Conservation (phyloP, 2,329 filamentous ascomycete genomes). For the Curvularia lunata region DNA sequence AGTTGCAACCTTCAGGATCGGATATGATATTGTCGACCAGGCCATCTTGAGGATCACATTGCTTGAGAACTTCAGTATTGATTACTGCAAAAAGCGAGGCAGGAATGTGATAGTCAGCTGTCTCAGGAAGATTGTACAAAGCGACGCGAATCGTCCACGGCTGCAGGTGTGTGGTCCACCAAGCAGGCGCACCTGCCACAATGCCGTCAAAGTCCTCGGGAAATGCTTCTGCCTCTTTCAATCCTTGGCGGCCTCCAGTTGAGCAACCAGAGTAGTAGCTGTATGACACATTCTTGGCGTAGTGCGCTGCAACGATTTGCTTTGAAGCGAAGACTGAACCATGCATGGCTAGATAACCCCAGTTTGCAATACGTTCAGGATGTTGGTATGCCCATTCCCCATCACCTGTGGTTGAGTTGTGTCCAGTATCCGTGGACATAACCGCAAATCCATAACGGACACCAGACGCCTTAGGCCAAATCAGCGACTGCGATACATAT, state of each 20-base stretch:
- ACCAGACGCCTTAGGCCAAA: conserved; percentile 23
- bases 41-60: conserved; percentile 60
- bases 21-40: conserved; percentile 57
- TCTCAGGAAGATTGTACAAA: conserved; percentile 57
- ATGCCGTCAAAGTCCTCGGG: conserved; percentile 65
- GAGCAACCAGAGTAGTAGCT: conserved; percentile 67
- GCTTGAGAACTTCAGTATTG: conserved; percentile 50
- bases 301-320: conserved; percentile 57
- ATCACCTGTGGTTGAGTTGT: conserved; percentile 47
- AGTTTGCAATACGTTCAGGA: conserved; percentile 52
- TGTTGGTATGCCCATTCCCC: conserved; percentile 11
- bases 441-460: conserved; percentile 52
- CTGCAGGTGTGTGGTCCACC: conserved; percentile 58
- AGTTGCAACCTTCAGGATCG: conserved; percentile 53
- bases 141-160: conserved; percentile 55
- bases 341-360: conserved; percentile 51
- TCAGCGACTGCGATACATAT: too few relatives aligned
- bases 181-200: conserved; percentile 60
- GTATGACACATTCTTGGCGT: conserved; percentile 52
- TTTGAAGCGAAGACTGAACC: conserved; percentile 59
- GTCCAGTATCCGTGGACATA: conserved; percentile 56
- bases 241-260: conserved; percentile 64
- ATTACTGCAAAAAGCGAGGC: neutral
- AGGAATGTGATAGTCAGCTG: conserved; percentile 53
- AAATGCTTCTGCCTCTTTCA: conserved; percentile 60